Evolutionary conservation across 192 early-diverging fungal genomes (phyloP), one percentile per base, ranked within the genome.

Genomic region (Paraglomus occultum): DNA sequence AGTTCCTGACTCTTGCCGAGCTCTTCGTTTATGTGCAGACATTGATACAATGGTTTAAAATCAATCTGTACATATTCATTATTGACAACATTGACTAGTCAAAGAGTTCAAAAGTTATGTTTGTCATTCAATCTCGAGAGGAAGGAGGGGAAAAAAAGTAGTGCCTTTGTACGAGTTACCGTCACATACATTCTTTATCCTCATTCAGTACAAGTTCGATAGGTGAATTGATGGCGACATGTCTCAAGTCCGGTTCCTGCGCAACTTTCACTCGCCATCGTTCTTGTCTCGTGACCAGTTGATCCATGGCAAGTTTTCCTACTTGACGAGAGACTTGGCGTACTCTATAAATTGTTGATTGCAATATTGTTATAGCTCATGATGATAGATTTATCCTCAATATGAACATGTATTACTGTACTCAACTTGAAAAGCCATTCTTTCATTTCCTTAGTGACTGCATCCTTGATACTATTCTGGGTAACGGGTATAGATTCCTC

Each of bases 11-110:
- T 85, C 45, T 91, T 89, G 2, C 95, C 95, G 10, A 99, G 87
- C 22, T 94, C 92, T 63, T 94, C 93, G 76, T 99, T 89, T 49
- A 99, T 95, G 64, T 98, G 94, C 61, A 98, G 80, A 74, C 95
- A 96, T 77, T 95, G 94, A 79, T 94, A 97, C 57, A 99, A 82
- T 18, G 96, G 94, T 67, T 89, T 89, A 80, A 99, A 94, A 72
- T 97, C 95, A 58, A 99, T 85, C 17, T 93, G 77, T 22, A 91
- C 77, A 12, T 88, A 83, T 22, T 87, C 87, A n/a, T 83, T 79
- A 65, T 90, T 87, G 48, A 89, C 45, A 43, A 85, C 82, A 53
- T 85, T 83, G 22, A 80, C 90, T 91, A 72, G 47, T 38, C 11
- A 52, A 58, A 20, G 17, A 66, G 49, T 14, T 15, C 44, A 42